Base-by-base conservation (phyloP, 441 rosid species). In the Gossypium armourianum region DNA sequence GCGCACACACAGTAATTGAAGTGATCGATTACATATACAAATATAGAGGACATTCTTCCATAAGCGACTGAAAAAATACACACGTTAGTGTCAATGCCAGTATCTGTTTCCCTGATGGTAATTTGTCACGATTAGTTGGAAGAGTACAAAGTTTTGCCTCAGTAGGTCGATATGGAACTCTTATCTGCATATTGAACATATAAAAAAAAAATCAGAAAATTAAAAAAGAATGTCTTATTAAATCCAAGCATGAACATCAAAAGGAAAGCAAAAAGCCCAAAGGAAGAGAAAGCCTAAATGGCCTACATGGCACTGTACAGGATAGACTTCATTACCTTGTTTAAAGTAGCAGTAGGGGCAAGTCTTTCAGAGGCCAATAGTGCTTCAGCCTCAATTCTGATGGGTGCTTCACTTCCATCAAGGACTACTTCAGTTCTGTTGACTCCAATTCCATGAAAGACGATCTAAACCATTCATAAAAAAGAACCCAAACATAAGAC, bases 391-490 rank as follows among this genome's bases (percentile, higher is more conserved):
- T 86, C 91, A 74, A 95, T 88, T 75, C 92, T 88, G 73, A 84
- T 70, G 49, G 99, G 98, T 66, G 96, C 96, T 70, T 92, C 99
- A 81, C 99, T 95, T 72, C 99, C 97, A 80, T 92, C 95, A 57
- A 95, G 96, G 68, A 90, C 59, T 58, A 92, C 80, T 69, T 95
- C 96, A 71, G 88, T 91, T 81, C 82, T 88, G 72, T 82, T 77
- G 76, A 92, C 75, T 68, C 76, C 86, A 78, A 95, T 90, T 70
- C 98, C 99, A 77, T 90, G 95, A 81, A 92, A 90, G 62, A 53
- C 78, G 67, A 95, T 84, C 99, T 95, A 64, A 17, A 52, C 52
- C 72, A 43, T 63, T 68, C 16, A 65, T 17, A 52, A 20, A 7
- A 54, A n/a, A 60, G 71, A 79, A 6, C 2, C 47, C 54, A 73